Percentiles rank a stretch among this genome's conserved stretches.
phyloP scores from a whole-genome alignment of 2,329 filamentous ascomycete species.

The Fusarium decemcellulare region DNA sequence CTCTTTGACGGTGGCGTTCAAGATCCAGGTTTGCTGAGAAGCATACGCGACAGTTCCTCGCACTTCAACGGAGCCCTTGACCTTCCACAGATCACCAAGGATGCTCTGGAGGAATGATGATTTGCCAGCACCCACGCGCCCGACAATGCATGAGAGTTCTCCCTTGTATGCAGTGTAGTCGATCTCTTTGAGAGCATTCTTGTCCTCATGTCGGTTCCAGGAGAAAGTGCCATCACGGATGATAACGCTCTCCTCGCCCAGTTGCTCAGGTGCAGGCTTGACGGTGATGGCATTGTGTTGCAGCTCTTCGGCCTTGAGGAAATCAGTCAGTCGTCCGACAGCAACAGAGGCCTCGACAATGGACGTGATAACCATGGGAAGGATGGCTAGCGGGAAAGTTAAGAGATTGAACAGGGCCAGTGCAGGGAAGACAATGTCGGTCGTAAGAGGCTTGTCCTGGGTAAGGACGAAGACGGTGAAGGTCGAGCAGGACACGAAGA shows the following conservation, averaged over 20 bases:
- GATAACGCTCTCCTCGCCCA: conserved; percentile 87
- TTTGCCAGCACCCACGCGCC: conserved; percentile 94
- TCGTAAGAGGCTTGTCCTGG: conserved; percentile 84
- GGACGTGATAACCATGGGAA: conserved; percentile 98
- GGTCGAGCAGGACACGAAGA: conserved; percentile 96
- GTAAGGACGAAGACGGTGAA: conserved; percentile 96
- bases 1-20: conserved; percentile 97
- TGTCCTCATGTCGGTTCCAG: conserved; percentile 88
- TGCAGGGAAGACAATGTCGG: conserved; percentile 96
- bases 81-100: conserved; percentile 93
- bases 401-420: conserved; percentile 94
- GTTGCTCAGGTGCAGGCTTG: conserved; percentile 78
- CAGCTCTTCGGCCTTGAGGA: conserved; percentile 89
- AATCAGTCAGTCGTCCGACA: conserved; percentile 86
- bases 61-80: conserved; percentile 85
- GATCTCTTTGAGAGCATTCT: conserved; percentile 83
- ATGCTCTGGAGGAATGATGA: conserved; percentile 92
- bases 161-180: conserved; percentile 92
- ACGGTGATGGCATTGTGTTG: conserved; percentile 85
- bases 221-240: conserved; percentile 92
- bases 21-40: conserved; percentile 93
- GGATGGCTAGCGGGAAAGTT: conserved; percentile 92
- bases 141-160: conserved; percentile 92
- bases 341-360: conserved; percentile 98
- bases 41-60: conserved; percentile 91